phyloP scores from a whole-genome alignment of 768 basidiomycete genomes.

The Coprinopsis marcescibilis region DNA sequence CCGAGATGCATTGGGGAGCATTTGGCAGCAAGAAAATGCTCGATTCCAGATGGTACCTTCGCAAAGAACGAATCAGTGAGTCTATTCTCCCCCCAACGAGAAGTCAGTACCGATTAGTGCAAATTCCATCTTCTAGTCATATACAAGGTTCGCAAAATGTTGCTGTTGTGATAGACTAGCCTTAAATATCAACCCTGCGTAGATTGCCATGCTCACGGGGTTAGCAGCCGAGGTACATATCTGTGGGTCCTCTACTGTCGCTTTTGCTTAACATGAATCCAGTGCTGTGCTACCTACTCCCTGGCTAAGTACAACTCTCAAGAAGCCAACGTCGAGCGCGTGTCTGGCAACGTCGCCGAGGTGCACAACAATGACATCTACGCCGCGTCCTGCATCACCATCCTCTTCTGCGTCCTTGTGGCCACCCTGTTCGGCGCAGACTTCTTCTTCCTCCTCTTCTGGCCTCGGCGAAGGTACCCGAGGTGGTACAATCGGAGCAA shows the following conservation, averaged over 20 bases:
- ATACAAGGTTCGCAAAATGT: not conserved
- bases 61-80: conserved; percentile 28
- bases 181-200: conserved; percentile 5
- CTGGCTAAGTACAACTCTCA: conserved; percentile 29
- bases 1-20: conserved; percentile 28
- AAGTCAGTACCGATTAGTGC: not conserved
- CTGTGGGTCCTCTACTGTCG: too few species aligned
- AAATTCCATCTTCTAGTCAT: not conserved
- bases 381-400: conserved; percentile 22
- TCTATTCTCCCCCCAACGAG: not conserved
- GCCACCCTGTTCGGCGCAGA: conserved; percentile 32
- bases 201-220: conserved; percentile 25
- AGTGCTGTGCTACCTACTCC: conserved; percentile 30
- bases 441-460: conserved; percentile 32
- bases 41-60: conserved; percentile 25
- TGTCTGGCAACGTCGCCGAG: conserved; percentile 14
- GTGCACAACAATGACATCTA: conserved; percentile 28
- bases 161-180: not conserved
- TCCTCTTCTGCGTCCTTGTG: conserved; percentile 30
- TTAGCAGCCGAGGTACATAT: conserved; percentile 23
- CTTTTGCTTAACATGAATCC: not conserved
- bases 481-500: conserved; percentile 24
- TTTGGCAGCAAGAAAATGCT: conserved; percentile 27
- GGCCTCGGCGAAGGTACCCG: conserved; percentile 26
- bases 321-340: conserved; percentile 21